Evolutionary conservation across 495 filamentous ascomycete species (phyloP), one percentile per base, ranked within the genome.

Genomic region (Amphirosellinia nigrospora): DNA sequence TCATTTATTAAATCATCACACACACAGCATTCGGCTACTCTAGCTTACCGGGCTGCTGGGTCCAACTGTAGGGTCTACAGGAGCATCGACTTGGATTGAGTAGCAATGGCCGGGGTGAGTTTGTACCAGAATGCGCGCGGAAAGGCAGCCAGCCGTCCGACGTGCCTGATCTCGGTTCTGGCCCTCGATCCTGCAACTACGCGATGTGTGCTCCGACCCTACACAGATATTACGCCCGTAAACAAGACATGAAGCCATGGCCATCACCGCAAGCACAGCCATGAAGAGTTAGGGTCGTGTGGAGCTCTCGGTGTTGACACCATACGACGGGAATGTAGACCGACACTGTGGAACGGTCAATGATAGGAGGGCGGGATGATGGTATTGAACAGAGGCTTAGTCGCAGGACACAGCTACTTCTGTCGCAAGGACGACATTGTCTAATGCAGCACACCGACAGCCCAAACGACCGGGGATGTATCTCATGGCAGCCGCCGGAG

Each of bases 131-230:
- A 64, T 60, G 2, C 56, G 62, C 58, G 61, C 70, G 64, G 69
- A 70, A 69, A 64, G 48, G 77, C 73, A 79, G 77, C 69, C 72
- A 77, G 73, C 77, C 77, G 77, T 72, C 68, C 70, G 66, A 67
- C 72, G 68, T 74, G 74, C 77, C 73, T 79, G 75, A 79, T 79
- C 77, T 79, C 75, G 73, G 76, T 69, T 75, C 69, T 77, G 71
- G 73, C 69, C 70, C 71, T 77, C 77, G 75, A 77, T 79, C 77
- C 77, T 79, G 75, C 75, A 79, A 72, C 70, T 64, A 74, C 72
- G 75, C 75, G 77, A 72, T 72, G 69, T 75, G 69, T 75, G 66
- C 77, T 73, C 73, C 75, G 69, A 72, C 70, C 67, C 72, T 61
- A 64, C 61, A 62, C 53, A 55, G 69, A 55, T 69, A 70, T 78